Base-by-base conservation (phyloP, 2,329 filamentous ascomycete genomes). In the Fusarium sp. region DNA sequence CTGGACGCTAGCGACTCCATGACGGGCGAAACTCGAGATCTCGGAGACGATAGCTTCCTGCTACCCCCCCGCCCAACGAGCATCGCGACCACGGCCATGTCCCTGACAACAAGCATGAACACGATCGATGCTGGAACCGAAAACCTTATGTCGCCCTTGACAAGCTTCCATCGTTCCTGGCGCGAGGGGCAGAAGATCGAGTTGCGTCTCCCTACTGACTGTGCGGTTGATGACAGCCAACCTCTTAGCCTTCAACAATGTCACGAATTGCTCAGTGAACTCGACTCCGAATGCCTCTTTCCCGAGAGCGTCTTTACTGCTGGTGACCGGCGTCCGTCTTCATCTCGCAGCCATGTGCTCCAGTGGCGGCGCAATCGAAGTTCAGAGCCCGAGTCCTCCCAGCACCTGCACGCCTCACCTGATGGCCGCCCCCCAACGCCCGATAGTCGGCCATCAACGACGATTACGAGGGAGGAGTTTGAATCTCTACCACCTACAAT, bases 401-500 rank as follows among this genome's bases (percentile, higher is more conserved):
- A 72, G 47, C 64, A 71, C 15, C 58, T 67, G 55, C 77, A 64
- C 36, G 67, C 70, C 40, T 76, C 74, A 46, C 75, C 71, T 18
- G 73, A 78, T 41, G 69, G 56, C 18, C 60, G 51, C 40, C 56
- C 62, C 23, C 55, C 65, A 28, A 55, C 68, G 13, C 60, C 67
- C 28, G 70, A 73, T n/a, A 70, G 62, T 54, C 67, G 65, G n/a
- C 66, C 75, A 51, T 75, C 77, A 31, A 71, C 67, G 50, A 68
- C 65, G 23, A 79, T 82, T 68, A 82, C 81, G 2, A 80, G 71
- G 64, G 75, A 80, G 34, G 80, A 82, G 55, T 88, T 87, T 63
- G 84, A 88, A 68, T 82, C 83, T 41, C 79, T 89, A 11, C 87
- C 87, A 18, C 85, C 84, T 27, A 86, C 86, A 15, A 82, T 89